Evolutionary conservation across 1,284 basidiomycete species (phyloP).

Genomic region (Marasmius tenuissimus): DNA sequence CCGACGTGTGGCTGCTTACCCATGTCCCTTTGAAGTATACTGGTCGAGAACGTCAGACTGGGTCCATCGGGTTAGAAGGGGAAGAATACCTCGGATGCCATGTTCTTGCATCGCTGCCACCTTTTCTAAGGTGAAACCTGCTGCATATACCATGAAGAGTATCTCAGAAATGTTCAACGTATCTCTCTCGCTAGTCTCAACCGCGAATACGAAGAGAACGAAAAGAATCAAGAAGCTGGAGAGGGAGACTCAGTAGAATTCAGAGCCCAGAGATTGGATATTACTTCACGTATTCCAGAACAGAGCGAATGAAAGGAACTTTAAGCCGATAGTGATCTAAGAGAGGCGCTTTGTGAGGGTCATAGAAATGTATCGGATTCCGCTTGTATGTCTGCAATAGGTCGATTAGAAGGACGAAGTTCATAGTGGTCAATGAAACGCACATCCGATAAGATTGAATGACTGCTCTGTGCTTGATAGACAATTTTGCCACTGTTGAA

Average conservation of each 20-base stretch:
- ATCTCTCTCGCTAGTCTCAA: slow-evolving; percentile 70
- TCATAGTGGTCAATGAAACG: slow-evolving; percentile 24
- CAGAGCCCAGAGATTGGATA: slow-evolving; percentile 14
- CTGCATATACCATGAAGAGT: slow-evolving; percentile 79
- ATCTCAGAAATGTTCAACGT: slow-evolving; percentile 65
- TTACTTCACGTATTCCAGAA: slow-evolving; percentile 85
- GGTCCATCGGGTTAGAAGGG: slow-evolving; percentile 2
- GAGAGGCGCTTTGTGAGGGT: slow-evolving; percentile 88
- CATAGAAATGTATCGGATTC: slow-evolving; percentile 90
- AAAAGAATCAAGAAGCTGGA: slow-evolving; percentile 83
- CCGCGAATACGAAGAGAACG: slow-evolving; percentile 78
- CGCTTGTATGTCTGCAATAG: slow-evolving; percentile 83
- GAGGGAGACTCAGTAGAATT: slow-evolving; percentile 3
- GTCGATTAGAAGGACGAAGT: neutral
- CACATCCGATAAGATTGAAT: slow-evolving; percentile 86
- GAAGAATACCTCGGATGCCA: slow-evolving; percentile 69
- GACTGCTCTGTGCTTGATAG: slow-evolving; percentile 84
- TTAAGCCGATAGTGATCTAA: slow-evolving; percentile 94
- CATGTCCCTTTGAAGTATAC: slow-evolving; percentile 84
- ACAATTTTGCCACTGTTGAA: slow-evolving; percentile 76
- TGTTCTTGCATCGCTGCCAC: slow-evolving; percentile 94
- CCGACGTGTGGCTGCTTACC: slow-evolving; percentile 40
- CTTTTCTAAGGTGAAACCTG: slow-evolving; percentile 91
- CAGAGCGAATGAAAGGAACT: slow-evolving; percentile 87
- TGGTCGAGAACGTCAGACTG: slow-evolving; percentile 23